Percentiles rank a stretch among this genome's conserved stretches.
Conservation (phyloP, 352 stramenopile species). For the Phytophthora quininea region DNA sequence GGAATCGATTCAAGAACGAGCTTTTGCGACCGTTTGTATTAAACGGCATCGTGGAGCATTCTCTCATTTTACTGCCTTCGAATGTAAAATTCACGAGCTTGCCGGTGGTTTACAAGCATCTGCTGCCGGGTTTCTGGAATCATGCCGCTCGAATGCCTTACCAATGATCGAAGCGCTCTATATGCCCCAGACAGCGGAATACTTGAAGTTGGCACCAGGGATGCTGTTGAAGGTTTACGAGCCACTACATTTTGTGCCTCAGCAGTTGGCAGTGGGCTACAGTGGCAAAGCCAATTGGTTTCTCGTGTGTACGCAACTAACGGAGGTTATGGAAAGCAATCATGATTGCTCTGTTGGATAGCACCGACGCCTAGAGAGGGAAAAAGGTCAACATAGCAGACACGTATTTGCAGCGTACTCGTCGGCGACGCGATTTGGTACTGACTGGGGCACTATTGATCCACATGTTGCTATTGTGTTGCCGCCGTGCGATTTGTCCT, state of each 20-base stretch:
- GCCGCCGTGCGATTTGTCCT: constrained; percentile 3
- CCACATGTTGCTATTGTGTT: no score
- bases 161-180: constrained; percentile 45
- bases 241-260: constrained; percentile 62
- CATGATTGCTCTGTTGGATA: constrained; percentile 1
- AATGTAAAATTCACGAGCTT: constrained; percentile 39
- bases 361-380: no score
- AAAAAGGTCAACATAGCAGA: no score
- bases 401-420: no score
- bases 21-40: constrained; percentile 43
- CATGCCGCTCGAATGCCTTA: neutral
- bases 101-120: constrained; percentile 20
- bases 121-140: constrained; percentile 15
- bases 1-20: constrained; percentile 52
- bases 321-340: constrained; percentile 39
- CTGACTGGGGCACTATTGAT: no score
- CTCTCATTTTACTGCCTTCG: constrained; percentile 37
- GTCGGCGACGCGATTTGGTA: no score
- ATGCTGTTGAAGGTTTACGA: constrained; percentile 54
- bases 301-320: constrained; percentile 57
- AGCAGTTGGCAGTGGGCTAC: constrained; percentile 29
- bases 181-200: constrained; percentile 24
- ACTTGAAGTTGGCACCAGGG: constrained; percentile 36
- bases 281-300: constrained; percentile 37
- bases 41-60: constrained; percentile 6